Evolutionary conservation across 495 filamentous ascomycete species (phyloP), one percentile per base, ranked within the genome.

Genomic region (Venustampulla echinocandica): DNA sequence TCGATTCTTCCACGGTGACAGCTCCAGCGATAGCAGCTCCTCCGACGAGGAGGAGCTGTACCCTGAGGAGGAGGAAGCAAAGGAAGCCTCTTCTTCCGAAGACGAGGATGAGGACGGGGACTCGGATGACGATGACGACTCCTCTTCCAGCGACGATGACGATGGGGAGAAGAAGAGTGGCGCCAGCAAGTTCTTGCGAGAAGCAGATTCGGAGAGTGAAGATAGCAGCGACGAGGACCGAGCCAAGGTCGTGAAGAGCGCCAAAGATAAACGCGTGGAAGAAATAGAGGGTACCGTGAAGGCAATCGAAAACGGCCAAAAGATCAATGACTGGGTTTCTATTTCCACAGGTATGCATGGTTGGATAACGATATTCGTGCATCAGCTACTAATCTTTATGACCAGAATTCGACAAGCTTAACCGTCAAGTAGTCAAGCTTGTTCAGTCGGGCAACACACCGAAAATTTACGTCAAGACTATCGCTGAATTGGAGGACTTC

Each of bases 401-500:
- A 43, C 10, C 57, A 93, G 90, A 97, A 66, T 97, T 93, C 73
- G 92, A 99, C 65, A 95, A 90, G 72, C 76, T 99, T 61, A 97
- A 95, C 71, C 81, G 89, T 44, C 84, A 94, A 64, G 77, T 95
- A 40, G 65, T 74, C 48, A 90, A 89, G 67, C 75, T 92, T 39
- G 77, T 73, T 50, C 78, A 86, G 66, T 73, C 80, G 40, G 83
- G 84, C 47, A 81, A 82, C 53, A 74, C 78, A 22, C 93, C 93
- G 11, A 95, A 90, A 69, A 61, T 85, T 42, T 99, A 95, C 66
- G 77, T 99, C 68, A 89, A 90, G 72, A 79, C 83, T 52, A 80
- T 99, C 56, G 81, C 90, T 51, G 90, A 97, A 57, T 71, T 99
- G 34, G 93, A 99, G 69, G 90, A 95, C 62, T 82, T 85, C 63